Evolutionary conservation across 352 stramenopile genomes (phyloP).

Genomic region (Globisporangium apiculatum): DNA sequence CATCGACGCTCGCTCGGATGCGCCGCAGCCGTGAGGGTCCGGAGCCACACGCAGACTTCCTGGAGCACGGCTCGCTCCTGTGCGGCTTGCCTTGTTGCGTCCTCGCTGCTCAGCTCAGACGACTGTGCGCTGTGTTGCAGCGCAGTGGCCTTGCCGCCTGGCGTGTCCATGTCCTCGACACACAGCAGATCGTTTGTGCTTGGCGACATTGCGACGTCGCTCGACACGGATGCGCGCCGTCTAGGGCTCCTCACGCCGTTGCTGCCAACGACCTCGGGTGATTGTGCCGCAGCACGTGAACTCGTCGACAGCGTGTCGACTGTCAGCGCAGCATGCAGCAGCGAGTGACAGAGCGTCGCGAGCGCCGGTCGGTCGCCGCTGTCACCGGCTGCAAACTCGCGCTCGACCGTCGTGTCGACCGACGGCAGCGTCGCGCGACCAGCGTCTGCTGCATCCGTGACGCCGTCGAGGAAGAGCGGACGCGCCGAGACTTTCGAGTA

Average conservation of each 20-base stretch:
- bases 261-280: too few relatives aligned
- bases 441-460: slow-evolving; percentile 15
- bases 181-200: slow-evolving; percentile 46
- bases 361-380: slow-evolving; percentile 12
- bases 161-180: slow-evolving; percentile 57
- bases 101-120: background rate
- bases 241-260: background rate
- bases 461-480: slow-evolving; percentile 30
- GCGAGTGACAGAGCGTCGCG: slow-evolving; percentile 41
- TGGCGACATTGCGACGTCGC: slow-evolving; percentile 25
- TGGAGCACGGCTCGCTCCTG: slow-evolving; percentile 78
- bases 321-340: slow-evolving; percentile 38
- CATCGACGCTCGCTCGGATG: background rate
- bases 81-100: slow-evolving; percentile 15
- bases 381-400: slow-evolving; percentile 21
- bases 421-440: slow-evolving; percentile 15
- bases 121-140: background rate
- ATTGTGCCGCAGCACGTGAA: too few relatives aligned
- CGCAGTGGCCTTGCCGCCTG: slow-evolving; percentile 1
- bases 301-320: slow-evolving; percentile 7
- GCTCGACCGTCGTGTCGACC: slow-evolving; percentile 31
- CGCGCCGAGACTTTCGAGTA: slow-evolving; percentile 28
- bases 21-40: slow-evolving; percentile 30
- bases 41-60: slow-evolving; percentile 73
- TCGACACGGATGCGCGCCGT: background rate